Base-by-base conservation (phyloP, 1,284 basidiomycete species). In the Fomitopsis schrenkii region DNA sequence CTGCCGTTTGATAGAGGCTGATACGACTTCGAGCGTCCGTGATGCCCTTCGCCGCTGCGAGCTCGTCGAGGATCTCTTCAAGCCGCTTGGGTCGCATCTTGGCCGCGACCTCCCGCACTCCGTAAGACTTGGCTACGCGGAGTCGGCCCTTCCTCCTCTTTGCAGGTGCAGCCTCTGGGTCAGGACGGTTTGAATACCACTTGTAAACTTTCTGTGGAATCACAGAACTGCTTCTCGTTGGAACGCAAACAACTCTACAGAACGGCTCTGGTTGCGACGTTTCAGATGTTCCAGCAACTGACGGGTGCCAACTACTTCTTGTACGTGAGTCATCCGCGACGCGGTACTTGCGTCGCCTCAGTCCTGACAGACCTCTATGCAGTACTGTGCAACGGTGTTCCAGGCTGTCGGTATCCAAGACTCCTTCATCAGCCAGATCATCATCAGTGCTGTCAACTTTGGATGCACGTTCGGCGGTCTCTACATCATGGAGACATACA, bases 271-370 rank as follows among this genome's bases (percentile, higher is more conserved):
- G 80, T 87, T 56, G 88, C 91, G 83, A 69, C 79, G 1, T 76
- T 93, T 14, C 91, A 93, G 74, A 83, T 81, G 61, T 79, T 90
- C 61, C 91, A 93, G 72, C 90, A 93, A 69, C 81, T 92, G 41
- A 92, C 90, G 0, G 90, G 91, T 26, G 84, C 83, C 4, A 86
- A 86, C 72, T 86, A 84, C 70, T 87, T 86, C 75, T 87, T 86
- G 75, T 87, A 91, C 74, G 71, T 71, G 54, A 62, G 71, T 67
- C 3, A 10, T 22, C 30, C 12, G 14, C 36, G 28, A 2, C 2
- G 48, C 48, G 28, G 5, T 15, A 3, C 14, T 1, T n/a, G 7
- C 22, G 33, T 40, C 17, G 19, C 41, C 38, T 30, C 3, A 9
- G 12, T 56, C 4, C 28, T 44, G 7, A 42, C 55, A 30, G 30